Evolutionary conservation across 805 yeast genomes (phyloP), one percentile per base, ranked within the genome.

Genomic region (Kodamaea leandrae): DNA sequence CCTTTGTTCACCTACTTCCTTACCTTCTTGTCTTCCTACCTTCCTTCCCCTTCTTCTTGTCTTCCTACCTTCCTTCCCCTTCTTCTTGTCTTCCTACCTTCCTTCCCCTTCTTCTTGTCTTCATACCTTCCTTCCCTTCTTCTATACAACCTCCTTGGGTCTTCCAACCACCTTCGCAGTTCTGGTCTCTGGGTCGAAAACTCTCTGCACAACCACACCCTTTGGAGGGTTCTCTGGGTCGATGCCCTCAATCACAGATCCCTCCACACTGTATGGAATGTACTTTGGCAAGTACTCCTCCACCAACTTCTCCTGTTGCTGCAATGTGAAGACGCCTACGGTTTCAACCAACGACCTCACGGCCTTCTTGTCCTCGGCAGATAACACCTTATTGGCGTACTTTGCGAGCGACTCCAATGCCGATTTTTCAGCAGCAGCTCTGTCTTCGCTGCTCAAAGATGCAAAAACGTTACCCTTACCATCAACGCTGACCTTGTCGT

Each of bases 131-230:
- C n/a, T 8, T 25, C 7, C 28, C 13, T 14, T 21, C 6, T 9
- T 21, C 13, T 25, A 27, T 21, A 77, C 78, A 7, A 81, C 80
- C 21, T 67, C 73, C 50, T 71, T 75, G 21, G 78, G 65, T 62
- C 84, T 77, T 41, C 74, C 69, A 44, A 82, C 65, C 5, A 71
- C 63, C 45, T 78, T 80, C 27, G 82, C 68, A 44, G 60, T 67
- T 48, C 77, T 68, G 34, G 70, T 70, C 16, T 64, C 71, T 41
- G 79, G 76, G 57, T 86, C 81, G 75, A 82, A 86, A 43, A 81
- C 74, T 50, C 76, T 74, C 41, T 76, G 67, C 10, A 75, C 67
- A 28, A 70, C 60, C 14, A 77, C 71, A 17, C 73, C 71, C 53
- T 79, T 79, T 32, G 71, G 68, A 29, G 54, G 53, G 44, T 76